phyloP scores from a whole-genome alignment of 75 land plant species.

The Azolla pinnata region DNA sequence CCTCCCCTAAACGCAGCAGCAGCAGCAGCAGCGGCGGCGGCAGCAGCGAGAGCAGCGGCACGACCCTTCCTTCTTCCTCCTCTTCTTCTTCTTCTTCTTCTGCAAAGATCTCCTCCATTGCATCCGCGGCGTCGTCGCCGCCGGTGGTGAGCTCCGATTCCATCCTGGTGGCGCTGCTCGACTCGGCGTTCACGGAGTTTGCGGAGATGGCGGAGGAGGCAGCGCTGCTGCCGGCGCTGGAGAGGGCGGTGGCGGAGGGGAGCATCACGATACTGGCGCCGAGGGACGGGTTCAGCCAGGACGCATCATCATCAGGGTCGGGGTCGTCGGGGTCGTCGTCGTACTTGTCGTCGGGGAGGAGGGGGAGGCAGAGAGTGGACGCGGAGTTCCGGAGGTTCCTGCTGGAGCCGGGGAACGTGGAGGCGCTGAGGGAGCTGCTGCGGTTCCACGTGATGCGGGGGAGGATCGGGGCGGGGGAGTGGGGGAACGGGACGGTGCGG shows the following conservation, averaged over 20 bases:
- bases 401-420: constrained; percentile 62
- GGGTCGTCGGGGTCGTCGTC: too few relatives aligned
- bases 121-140: too few relatives aligned
- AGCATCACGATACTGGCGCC: constrained; percentile 86
- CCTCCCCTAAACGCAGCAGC: too few relatives aligned
- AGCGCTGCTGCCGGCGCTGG: constrained; percentile 43
- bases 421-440: constrained; percentile 31
- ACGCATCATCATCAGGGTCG: too few relatives aligned
- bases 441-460: constrained; percentile 51
- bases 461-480: constrained; percentile 31
- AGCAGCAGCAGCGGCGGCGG: too few relatives aligned
- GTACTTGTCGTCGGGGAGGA: too few relatives aligned
- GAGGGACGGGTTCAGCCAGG: constrained; percentile 53
- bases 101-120: too few relatives aligned
- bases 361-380: too few relatives aligned
- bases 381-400: constrained; percentile 74
- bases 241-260: constrained; percentile 42
- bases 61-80: background rate
- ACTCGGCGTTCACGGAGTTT: constrained; percentile 78
- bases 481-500: constrained; percentile 21
- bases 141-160: constrained; percentile 63
- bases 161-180: constrained; percentile 70
- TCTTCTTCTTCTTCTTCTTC: constrained; percentile 1
- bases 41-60: too few relatives aligned
- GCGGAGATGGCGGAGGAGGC: constrained; percentile 84